These are phyloP conservation scores for Umbelopsis sp. DNA, from an alignment of 192 early-diverging fungal species.

Conservation along the genomic window DNA sequence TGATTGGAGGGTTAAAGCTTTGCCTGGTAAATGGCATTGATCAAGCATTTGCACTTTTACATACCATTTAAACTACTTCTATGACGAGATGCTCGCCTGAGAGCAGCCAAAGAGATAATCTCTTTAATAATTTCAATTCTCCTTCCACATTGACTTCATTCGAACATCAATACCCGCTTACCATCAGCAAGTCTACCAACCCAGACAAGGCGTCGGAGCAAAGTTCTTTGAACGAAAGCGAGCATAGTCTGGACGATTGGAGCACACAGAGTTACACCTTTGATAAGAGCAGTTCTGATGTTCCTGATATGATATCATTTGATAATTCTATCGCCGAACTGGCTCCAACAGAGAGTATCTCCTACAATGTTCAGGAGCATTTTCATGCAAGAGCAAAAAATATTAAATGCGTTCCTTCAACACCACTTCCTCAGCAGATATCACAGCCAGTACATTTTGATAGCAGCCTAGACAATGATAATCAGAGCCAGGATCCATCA, in stretches of 20 bases:
- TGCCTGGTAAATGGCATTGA: neutral
- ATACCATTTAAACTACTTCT: neutral
- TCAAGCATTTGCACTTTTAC: neutral
- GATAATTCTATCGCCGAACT: neutral
- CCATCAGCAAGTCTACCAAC: neutral
- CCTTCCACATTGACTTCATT: neutral
- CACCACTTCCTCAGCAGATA: neutral
- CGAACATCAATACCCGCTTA: neutral
- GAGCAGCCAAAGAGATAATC: neutral
- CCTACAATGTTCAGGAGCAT: neutral
- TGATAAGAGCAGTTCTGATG: neutral
- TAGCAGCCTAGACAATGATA: neutral
- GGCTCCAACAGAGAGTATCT: neutral
- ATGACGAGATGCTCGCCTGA: neutral
- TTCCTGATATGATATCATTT: neutral
- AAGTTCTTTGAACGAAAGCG: neutral
- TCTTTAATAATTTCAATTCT: neutral
- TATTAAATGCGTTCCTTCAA: neutral
- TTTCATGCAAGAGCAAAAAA: too few relatives aligned
- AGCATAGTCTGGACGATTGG: slow-evolving; percentile 2
- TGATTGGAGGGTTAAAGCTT: neutral
- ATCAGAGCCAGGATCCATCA: neutral
- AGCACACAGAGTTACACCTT: slow-evolving; percentile 3
- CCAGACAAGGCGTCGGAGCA: neutral
- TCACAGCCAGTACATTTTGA: neutral